A percentile compares a stretch with the other conserved stretches of the same genome.
phyloP scores from a whole-genome alignment of 2,329 filamentous ascomycete genomes.

The Thelonectria discophora region DNA sequence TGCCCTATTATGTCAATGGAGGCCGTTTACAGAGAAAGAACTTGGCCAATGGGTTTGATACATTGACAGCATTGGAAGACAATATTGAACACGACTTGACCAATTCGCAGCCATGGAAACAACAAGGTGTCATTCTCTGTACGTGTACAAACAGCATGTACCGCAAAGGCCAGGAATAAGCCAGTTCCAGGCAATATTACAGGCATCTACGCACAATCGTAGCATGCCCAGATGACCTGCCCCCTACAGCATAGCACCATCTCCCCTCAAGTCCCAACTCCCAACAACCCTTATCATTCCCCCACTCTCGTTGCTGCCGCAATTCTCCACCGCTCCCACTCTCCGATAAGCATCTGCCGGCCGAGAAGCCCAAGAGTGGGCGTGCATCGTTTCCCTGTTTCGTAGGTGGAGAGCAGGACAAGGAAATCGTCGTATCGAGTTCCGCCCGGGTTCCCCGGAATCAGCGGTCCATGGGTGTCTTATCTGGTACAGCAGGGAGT shows the following conservation, averaged over 20 bases:
- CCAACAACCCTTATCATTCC: neutral
- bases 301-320: neutral
- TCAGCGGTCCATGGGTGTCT: neutral
- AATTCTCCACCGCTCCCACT: neutral
- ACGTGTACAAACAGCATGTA: too few relatives aligned
- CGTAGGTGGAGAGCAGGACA: neutral
- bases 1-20: too few relatives aligned
- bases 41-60: too few relatives aligned
- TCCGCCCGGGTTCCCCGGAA: neutral
- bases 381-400: neutral
- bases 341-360: neutral
- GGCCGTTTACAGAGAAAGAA: too few relatives aligned
- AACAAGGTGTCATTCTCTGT: too few relatives aligned
- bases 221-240: neutral
- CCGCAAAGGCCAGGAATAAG: too few relatives aligned
- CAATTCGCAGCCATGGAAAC: too few relatives aligned
- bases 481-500: neutral
- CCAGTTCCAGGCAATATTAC: neutral
- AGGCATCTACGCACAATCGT: neutral
- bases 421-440: neutral
- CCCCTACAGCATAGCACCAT: neutral
- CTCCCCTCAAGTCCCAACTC: neutral
- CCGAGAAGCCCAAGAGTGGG: neutral
- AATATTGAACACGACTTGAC: too few relatives aligned
- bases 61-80: too few relatives aligned